Percentiles rank a stretch among this genome's conserved stretches.
These are phyloP conservation scores for Bremia lactucae DNA, from an alignment of 352 stramenopile genomes.

Conservation along the genomic window DNA sequence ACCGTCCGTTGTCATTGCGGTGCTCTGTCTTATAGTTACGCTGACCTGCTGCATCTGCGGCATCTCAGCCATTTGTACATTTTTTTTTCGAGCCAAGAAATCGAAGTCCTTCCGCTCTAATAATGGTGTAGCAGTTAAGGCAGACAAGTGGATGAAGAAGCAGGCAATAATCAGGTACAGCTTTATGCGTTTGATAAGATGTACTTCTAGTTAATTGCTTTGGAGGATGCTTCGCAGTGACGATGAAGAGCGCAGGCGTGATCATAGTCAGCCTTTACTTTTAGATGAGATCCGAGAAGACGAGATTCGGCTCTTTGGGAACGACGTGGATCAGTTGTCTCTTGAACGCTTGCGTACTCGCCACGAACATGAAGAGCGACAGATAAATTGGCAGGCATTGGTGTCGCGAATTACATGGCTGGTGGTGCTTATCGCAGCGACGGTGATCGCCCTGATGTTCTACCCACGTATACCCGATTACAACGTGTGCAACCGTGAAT, in stretches of 20 bases:
- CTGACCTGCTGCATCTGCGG: slow-evolving; percentile 76
- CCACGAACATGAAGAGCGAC: slow-evolving; percentile 34
- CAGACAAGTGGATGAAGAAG: slow-evolving; percentile 24
- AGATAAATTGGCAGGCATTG: slow-evolving; percentile 42
- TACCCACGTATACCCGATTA: slow-evolving; percentile 82
- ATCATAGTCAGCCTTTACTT: slow-evolving; percentile 46
- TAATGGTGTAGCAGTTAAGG: slow-evolving; percentile 10
- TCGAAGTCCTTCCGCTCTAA: slow-evolving; percentile 12
- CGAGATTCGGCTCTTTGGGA: slow-evolving; percentile 49
- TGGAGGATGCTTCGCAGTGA: slow-evolving; percentile 6
- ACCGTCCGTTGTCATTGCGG: slow-evolving; percentile 70
- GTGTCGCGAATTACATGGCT: slow-evolving; percentile 47
- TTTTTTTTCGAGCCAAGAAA: slow-evolving; percentile 37
- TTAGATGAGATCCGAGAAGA: slow-evolving; percentile 31
- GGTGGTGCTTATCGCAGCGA: slow-evolving; percentile 37
- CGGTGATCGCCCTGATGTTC: slow-evolving; percentile 75
- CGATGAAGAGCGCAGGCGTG: slow-evolving; percentile 23
- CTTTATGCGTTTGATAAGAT: background rate
- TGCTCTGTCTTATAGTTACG: slow-evolving; percentile 72
- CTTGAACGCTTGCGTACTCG: slow-evolving; percentile 39
- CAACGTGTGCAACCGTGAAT: slow-evolving; percentile 84
- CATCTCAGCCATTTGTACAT: slow-evolving; percentile 63
- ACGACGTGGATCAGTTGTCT: slow-evolving; percentile 39
- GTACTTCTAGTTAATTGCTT: slow-evolving; percentile 1
- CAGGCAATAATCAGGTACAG: slow-evolving; percentile 15